phyloP scores from a whole-genome alignment of 129 eudicot species.

The Pulicaria dysenterica region DNA sequence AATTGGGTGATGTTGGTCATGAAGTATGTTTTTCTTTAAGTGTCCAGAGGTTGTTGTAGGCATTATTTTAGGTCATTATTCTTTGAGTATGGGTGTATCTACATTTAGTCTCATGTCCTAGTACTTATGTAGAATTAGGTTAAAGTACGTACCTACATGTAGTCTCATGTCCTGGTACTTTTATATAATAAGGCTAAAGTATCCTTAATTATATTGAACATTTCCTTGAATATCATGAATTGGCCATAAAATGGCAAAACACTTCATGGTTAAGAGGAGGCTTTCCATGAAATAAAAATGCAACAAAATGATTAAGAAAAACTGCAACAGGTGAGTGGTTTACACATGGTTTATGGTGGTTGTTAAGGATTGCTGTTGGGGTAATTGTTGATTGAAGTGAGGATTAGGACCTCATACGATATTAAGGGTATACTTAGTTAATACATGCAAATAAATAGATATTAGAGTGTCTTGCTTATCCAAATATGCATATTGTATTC shows the following conservation, averaged over 20 bases:
- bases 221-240: background rate
- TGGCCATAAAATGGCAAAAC: background rate
- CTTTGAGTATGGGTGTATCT: slow-evolving; percentile 9
- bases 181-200: no score
- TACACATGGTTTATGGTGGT: background rate
- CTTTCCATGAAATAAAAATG: slow-evolving; percentile 7
- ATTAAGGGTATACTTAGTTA: background rate
- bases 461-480: no score
- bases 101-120: background rate
- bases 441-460: no score
- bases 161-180: no score
- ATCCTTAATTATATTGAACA: no score
- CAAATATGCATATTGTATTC: background rate
- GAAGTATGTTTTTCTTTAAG: background rate
- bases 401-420: background rate
- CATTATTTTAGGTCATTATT: background rate
- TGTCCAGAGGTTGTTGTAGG: background rate
- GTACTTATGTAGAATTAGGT: background rate
- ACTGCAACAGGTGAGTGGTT: background rate
- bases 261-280: slow-evolving; percentile 3
- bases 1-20: background rate
- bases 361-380: background rate
- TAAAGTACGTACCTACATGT: background rate
- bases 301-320: background rate
- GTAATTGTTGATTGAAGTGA: background rate